A percentile compares a stretch with the other conserved stretches of the same genome.
Evolutionary conservation across 768 basidiomycete genomes (phyloP).

Genomic region (Gyrodon lividus): DNA sequence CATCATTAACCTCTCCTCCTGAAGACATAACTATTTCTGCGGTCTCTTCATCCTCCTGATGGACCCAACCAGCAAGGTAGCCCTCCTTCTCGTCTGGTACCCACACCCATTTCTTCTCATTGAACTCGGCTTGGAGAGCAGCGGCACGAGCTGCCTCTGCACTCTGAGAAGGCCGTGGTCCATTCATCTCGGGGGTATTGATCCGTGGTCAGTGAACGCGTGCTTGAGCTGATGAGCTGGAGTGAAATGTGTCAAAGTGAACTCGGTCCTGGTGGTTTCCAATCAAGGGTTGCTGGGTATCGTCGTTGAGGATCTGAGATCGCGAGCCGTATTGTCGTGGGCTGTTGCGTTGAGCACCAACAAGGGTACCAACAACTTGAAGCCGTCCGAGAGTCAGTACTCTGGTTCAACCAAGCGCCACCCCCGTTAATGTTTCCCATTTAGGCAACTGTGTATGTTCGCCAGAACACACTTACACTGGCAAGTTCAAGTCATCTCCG

Average conservation of each 20-base stretch:
- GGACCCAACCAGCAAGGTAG: constrained; percentile 93
- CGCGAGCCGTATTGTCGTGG: constrained; percentile 4
- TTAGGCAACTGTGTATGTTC: constrained; percentile 11
- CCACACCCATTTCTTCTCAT: constrained; percentile 99
- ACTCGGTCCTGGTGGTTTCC: neutral
- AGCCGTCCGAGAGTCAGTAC: no score
- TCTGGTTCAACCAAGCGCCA: constrained; percentile 4
- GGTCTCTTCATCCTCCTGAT: constrained; percentile 78
- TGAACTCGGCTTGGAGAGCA: constrained; percentile 92
- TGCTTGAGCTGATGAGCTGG: constrained; percentile 1
- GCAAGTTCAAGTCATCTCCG: neutral
- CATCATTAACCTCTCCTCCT: constrained; percentile 67
- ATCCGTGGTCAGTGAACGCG: constrained; percentile 12
- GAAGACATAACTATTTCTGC: constrained; percentile 85
- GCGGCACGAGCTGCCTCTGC: constrained; percentile 80
- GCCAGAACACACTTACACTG: neutral
- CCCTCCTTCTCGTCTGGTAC: constrained; percentile 90
- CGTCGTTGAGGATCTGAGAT: neutral
- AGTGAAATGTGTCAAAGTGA: constrained; percentile 3
- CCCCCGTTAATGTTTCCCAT: constrained; percentile 7
- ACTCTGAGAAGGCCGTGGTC: constrained; percentile 47
- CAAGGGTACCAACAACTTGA: neutral
- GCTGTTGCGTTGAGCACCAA: neutral
- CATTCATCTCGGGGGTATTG: constrained; percentile 41
- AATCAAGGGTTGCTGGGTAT: constrained; percentile 8